A percentile compares a stretch with the other conserved stretches of the same genome.
phyloP scores from a whole-genome alignment of 768 basidiomycete species.

The Rhizopogon vinicolor region DNA sequence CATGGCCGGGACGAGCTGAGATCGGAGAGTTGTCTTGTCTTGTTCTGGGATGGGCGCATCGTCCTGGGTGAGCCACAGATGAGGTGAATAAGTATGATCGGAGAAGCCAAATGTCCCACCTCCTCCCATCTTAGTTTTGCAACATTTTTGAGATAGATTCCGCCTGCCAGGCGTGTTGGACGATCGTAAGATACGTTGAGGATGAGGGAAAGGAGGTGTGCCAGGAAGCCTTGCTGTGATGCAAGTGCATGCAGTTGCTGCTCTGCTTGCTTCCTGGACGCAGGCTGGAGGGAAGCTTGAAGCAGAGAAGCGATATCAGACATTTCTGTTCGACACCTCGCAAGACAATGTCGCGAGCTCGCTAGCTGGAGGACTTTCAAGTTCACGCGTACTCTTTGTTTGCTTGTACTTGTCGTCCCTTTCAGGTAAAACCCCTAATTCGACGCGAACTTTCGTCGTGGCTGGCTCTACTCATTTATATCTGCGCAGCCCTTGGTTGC shows the following conservation, averaged over 20 bases:
- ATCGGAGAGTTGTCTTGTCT: constrained; percentile 71
- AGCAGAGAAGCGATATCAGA: constrained; percentile 67
- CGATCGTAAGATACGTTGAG: constrained; percentile 62
- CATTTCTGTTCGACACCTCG: constrained; percentile 33
- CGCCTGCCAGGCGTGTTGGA: constrained; percentile 75
- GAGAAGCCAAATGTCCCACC: constrained; percentile 36
- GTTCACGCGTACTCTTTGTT: too few relatives aligned
- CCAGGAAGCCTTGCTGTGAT: constrained; percentile 71
- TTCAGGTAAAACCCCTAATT: too few relatives aligned
- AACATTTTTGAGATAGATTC: constrained; percentile 90
- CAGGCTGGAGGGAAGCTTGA: constrained; percentile 64
- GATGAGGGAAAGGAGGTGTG: constrained; percentile 73
- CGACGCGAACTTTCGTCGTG: too few relatives aligned
- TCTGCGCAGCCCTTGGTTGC: too few relatives aligned
- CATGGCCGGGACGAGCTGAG: constrained; percentile 88
- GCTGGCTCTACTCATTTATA: too few relatives aligned
- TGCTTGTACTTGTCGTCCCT: too few relatives aligned
- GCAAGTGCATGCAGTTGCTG: constrained; percentile 65
- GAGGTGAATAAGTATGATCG: neutral
- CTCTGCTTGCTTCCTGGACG: constrained; percentile 77
- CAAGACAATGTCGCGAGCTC: neutral
- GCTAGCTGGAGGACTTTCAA: too few relatives aligned
- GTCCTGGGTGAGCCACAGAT: constrained; percentile 41
- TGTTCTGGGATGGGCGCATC: constrained; percentile 62
- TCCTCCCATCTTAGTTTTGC: constrained; percentile 87